Evolutionary conservation across 495 filamentous ascomycete genomes (phyloP), one percentile per base, ranked within the genome.

Genomic region (Podospora anserina): DNA sequence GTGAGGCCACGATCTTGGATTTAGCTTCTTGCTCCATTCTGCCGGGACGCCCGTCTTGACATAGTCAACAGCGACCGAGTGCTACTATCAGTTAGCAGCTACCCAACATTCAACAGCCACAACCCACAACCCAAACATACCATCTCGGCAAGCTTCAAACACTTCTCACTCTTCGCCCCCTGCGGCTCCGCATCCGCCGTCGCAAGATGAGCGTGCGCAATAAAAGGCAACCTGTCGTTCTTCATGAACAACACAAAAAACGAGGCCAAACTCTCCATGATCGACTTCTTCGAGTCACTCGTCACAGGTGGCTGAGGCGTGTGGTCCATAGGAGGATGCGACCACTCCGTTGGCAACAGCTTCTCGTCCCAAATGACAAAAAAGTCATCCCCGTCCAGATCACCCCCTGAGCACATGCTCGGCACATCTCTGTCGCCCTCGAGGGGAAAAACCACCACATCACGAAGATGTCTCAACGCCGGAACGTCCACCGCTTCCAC

Each of bases 241-340:
- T 96, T 96, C 88, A 99, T 97, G 74, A 94, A 97, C 0, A 82
- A 86, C 9, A 97, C 91, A 73, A 97, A 99, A 78, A 97, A 97
- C 0, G 86, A 82, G 3, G 86, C 90, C 56, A 98, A 84, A 66
- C 93, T 90, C 18, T 87, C 79, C 0, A 90, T 81, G 0, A 82
- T 86, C 7, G 97, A 90, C 19, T 87, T 16, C 15, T 19, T 79
- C 4, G 84, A 78, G 6, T 85, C 76, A 5, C 90, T 79, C 39
- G 72, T 65, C 39, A 80, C 79, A 2, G 87, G 81, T 18, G 82
- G 80, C 3, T 85, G 82, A 2, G 84, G 77, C 0, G 80, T 81
- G 72, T 90, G 94, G 64, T 88, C 81, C 92, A 97, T 96, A 0
- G 94, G 90, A 2, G 82, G 76, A 44, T 86, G 78, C 67, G 93